Base-by-base conservation (phyloP, 768 basidiomycete species). In the Boletus eberwhitei region DNA sequence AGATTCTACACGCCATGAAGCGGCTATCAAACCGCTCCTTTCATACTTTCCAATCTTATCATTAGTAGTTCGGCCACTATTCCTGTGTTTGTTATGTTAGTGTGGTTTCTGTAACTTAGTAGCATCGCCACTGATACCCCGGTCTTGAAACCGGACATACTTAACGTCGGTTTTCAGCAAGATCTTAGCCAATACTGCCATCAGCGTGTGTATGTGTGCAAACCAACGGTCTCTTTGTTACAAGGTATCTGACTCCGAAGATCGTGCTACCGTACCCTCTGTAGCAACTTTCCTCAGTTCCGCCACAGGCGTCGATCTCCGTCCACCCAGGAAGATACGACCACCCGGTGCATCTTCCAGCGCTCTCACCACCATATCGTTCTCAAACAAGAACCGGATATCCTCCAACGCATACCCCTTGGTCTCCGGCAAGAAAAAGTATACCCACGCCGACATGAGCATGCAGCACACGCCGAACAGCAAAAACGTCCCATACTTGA, bases 361-460 rank as follows among this genome's bases (percentile, higher is more conserved):
- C 24, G 72, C 63, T 7, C 73, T 67, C 57, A 71, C 54, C 21
- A 70, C 31, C 51, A 69, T 50, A 9, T 74, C 69, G 50, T 65
- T 57, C 50, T 73, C 73, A 31, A 76, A 77, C 43, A 77, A 58
- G 41, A 59, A 69, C 40, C 68, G 63, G 40, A 76, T 71, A 48
- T 76, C 74, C 62, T 76, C 75, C 38, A 76, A 58, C 14, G 70
- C 69, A 42, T 71, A 68, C 32, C 74, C 71, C 47, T 58, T 73
- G 12, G 76, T 77, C 64, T 77, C 76, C 19, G 76, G 76, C 34
- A 77, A 57, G 58, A 66, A 68, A 46, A 76, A 58, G 58, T 73
- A 72, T 24, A 67, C 67, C 73, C 70, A 77, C 8, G 41, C 51
- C 38, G 67, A 64, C 65, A 75, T 70, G 43, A 71, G 38, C 35